These are phyloP conservation scores for Candida frijolesensis DNA, from an alignment of 1,139 yeast genomes.

Conservation along the genomic window DNA sequence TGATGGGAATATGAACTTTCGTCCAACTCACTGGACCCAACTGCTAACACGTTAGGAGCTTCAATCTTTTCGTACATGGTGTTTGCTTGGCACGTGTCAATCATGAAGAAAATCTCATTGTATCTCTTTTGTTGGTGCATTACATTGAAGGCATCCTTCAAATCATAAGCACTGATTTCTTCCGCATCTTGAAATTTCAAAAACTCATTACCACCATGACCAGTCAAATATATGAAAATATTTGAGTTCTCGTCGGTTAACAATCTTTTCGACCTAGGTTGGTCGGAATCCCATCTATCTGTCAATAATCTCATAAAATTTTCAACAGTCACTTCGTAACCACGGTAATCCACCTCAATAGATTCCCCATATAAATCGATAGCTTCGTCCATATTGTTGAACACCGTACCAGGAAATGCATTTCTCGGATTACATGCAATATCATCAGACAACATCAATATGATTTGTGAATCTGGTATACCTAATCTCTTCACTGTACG, in stretches of 20 bases:
- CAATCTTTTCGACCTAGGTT: constrained; percentile 87
- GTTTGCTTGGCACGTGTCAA: constrained; percentile 98
- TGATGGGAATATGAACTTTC: constrained; percentile 96
- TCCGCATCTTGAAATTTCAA: constrained; percentile 98
- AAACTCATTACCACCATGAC: constrained; percentile 98
- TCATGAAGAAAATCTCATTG: constrained; percentile 94
- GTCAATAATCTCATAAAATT: constrained; percentile 87
- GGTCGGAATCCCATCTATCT: constrained; percentile 93
- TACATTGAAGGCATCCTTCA: constrained; percentile 96
- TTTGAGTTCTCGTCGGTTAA: constrained; percentile 93
- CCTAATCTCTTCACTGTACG: constrained; percentile 94
- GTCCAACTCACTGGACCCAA: constrained; percentile 88
- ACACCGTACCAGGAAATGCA: constrained; percentile 94
- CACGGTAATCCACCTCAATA: constrained; percentile 95
- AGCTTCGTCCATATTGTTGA: constrained; percentile 92
- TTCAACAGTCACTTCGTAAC: constrained; percentile 97
- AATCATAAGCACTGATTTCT: constrained; percentile 91
- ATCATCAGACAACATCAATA: constrained; percentile 93
- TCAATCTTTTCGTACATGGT: constrained; percentile 94
- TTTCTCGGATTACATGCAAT: constrained; percentile 96
- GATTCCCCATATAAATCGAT: constrained; percentile 92
- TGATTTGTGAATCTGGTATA: constrained; percentile 96
- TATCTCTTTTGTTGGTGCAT: constrained; percentile 95
- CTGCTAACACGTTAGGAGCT: constrained; percentile 90
- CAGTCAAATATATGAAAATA: constrained; percentile 92